These are phyloP conservation scores for Aspergillus nomiae DNA, from an alignment of 2,329 filamentous ascomycete genomes.

Conservation along the genomic window DNA sequence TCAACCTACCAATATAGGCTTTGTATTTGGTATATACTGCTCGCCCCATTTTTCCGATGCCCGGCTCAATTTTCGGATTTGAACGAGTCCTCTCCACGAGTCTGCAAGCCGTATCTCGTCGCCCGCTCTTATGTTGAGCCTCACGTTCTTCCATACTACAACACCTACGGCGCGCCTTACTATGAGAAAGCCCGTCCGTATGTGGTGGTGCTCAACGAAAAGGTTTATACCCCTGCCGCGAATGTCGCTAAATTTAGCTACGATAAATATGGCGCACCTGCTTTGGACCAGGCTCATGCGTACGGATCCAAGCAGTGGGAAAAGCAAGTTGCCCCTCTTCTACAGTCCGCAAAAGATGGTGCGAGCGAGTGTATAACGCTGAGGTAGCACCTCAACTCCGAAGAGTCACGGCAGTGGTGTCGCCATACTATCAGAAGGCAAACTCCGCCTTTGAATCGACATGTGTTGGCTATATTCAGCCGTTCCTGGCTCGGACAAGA, in stretches of 20 bases:
- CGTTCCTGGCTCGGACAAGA: conserved; percentile 71
- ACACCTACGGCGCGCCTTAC: conserved; percentile 80
- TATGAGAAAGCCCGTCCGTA: conserved; percentile 77
- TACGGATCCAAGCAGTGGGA: conserved; percentile 75
- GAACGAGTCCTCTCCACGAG: conserved; percentile 67
- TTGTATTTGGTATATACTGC: conserved; percentile 80
- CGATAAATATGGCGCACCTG: conserved; percentile 72
- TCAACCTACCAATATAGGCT: conserved; percentile 55
- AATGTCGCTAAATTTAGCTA: conserved; percentile 63
- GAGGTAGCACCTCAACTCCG: conserved; percentile 73
- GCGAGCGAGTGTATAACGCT: conserved; percentile 68
- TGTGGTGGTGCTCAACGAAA: conserved; percentile 56
- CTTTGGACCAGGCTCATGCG: conserved; percentile 66
- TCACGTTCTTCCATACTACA: conserved; percentile 81
- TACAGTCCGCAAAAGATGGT: conserved; percentile 65
- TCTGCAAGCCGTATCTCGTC: conserved; percentile 80
- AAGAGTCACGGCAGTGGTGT: conserved; percentile 57
- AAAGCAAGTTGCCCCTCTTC: conserved; percentile 72
- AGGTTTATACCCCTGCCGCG: conserved; percentile 69
- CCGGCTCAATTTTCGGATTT: conserved; percentile 70
- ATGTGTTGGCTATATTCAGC: conserved; percentile 63
- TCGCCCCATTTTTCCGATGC: conserved; percentile 80
- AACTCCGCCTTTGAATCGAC: conserved; percentile 55
- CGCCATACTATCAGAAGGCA: conserved; percentile 75
- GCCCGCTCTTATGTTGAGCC: conserved; percentile 69